phyloP scores from a whole-genome alignment of 2,329 filamentous ascomycete species.

The Fusarium sp. region DNA sequence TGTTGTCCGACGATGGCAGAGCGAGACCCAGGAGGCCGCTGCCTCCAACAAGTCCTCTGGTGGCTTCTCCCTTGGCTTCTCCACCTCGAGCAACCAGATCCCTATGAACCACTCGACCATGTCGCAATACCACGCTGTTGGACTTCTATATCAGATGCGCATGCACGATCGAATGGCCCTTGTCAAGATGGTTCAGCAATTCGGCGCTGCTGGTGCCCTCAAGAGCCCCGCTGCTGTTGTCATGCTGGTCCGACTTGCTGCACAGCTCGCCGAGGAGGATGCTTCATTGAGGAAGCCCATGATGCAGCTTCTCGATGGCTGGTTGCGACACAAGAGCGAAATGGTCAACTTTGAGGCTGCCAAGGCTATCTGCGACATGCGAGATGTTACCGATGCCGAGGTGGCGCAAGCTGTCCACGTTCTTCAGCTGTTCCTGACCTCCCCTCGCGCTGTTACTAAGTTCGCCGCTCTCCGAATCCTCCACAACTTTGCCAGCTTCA shows the following conservation, averaged over 20 bases:
- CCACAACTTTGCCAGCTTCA: conserved; percentile 96
- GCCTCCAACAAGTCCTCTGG: conserved; percentile 88
- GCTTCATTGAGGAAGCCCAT: conserved; percentile 89
- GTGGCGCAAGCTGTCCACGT: conserved; percentile 93
- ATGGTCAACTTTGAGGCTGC: conserved; percentile 99
- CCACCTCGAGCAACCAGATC: conserved; percentile 77
- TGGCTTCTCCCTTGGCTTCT: conserved; percentile 92
- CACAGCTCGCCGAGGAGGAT: conserved; percentile 95
- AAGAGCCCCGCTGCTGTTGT: conserved; percentile 95
- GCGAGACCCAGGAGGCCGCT: conserved; percentile 96
- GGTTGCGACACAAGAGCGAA: conserved; percentile 98
- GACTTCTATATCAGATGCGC: conserved; percentile 96
- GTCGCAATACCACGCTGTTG: conserved; percentile 98
- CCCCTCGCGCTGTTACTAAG: conserved; percentile 94
- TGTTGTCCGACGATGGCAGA: conserved; percentile 97
- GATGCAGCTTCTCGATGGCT: conserved; percentile 96
- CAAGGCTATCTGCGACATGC: conserved; percentile 96
- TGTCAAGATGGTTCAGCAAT: conserved; percentile 99
- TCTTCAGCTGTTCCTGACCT: conserved; percentile 95
- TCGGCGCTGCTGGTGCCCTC: conserved; percentile 87
- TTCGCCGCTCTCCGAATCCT: conserved; percentile 97
- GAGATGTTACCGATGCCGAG: conserved; percentile 91
- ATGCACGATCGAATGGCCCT: conserved; percentile 97
- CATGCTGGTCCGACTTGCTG: conserved; percentile 90
- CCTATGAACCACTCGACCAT: conserved; percentile 95